phyloP scores from a whole-genome alignment of 257 asterid genomes.

The Nicotiana paniculata region DNA sequence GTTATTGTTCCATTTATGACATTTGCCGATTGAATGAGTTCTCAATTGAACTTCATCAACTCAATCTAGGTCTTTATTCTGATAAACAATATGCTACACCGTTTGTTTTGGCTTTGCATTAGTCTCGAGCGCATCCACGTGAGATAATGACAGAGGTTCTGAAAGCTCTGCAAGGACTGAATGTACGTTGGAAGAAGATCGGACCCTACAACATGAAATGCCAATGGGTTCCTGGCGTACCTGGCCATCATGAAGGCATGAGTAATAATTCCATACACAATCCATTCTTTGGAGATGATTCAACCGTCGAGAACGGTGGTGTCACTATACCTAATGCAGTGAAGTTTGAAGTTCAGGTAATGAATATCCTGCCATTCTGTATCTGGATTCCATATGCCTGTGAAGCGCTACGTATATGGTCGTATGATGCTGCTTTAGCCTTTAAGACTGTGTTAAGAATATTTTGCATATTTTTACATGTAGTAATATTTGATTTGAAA shows the following conservation, averaged over 20 bases:
- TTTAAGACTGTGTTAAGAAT: neutral
- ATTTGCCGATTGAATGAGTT: neutral
- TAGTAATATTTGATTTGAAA: too few relatives aligned
- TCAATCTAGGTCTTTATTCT: neutral
- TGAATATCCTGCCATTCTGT: neutral
- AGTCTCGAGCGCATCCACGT: constrained; percentile 94
- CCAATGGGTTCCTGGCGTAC: constrained; percentile 54
- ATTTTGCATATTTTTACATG: too few relatives aligned
- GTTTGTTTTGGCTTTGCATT: constrained; percentile 12
- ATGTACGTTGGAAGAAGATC: constrained; percentile 78
- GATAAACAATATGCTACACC: neutral
- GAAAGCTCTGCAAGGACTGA: constrained; percentile 71
- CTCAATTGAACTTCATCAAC: neutral
- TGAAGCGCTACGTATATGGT: too few relatives aligned
- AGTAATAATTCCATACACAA: constrained; percentile 36
- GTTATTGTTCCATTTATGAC: neutral
- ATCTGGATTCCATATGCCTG: too few relatives aligned
- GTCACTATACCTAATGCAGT: constrained; percentile 40
- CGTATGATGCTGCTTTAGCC: neutral
- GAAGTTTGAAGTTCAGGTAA: constrained; percentile 93
- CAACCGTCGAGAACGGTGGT: constrained; percentile 53
- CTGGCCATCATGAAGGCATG: constrained; percentile 36
- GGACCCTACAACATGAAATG: constrained; percentile 94
- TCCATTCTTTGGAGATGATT: constrained; percentile 46
- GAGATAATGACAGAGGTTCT: constrained; percentile 94